Conservation (phyloP, 179 eudicot genomes). For the Pouteria campechiana region DNA sequence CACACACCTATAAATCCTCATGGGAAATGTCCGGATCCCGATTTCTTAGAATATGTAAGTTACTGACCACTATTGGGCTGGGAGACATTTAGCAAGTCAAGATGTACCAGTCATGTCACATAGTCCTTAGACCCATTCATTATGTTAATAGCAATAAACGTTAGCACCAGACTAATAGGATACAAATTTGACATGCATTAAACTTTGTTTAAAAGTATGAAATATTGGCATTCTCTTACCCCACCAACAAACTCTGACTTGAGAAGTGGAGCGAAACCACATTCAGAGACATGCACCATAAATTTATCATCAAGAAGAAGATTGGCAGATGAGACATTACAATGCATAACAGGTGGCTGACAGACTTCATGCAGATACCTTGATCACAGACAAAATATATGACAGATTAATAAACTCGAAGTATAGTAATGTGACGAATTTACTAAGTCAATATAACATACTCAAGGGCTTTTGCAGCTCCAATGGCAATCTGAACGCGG, state of each 20-base stretch:
- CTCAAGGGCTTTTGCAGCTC: slow-evolving; percentile 87
- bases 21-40: no score
- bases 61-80: no score
- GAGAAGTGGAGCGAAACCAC: slow-evolving; percentile 58
- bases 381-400: slow-evolving; percentile 5
- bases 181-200: no score
- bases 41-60: no score
- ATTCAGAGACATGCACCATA: slow-evolving; percentile 56
- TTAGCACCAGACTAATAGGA: no score
- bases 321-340: slow-evolving; percentile 66
- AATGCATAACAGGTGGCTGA: slow-evolving; percentile 59
- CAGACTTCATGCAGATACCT: slow-evolving; percentile 79
- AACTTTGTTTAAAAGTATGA: no score
- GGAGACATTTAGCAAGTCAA: no score
- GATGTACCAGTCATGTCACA: no score
- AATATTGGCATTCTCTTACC: slow-evolving; percentile 23
- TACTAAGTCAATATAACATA: slow-evolving; percentile 20
- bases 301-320: slow-evolving; percentile 64
- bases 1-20: no score
- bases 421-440: background rate
- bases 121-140: no score
- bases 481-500: slow-evolving; percentile 65
- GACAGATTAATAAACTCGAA: background rate
- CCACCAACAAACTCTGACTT: slow-evolving; percentile 28
- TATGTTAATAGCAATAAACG: no score